Evolutionary conservation across 139 green algal species (phyloP), one percentile per base, ranked within the genome.

Genomic region (Micromonas pusilla): DNA sequence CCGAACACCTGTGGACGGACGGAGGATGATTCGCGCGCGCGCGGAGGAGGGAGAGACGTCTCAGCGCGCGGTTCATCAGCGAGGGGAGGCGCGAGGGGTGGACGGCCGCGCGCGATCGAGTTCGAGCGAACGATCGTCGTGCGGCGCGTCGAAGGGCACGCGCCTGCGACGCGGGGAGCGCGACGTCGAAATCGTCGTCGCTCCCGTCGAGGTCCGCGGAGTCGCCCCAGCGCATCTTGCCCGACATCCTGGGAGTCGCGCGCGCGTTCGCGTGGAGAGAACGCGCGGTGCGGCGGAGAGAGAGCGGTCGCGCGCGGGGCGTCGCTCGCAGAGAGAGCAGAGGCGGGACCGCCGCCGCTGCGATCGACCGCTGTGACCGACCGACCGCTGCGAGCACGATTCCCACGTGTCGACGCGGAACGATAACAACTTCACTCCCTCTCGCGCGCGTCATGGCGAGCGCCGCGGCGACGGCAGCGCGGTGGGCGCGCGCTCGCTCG

Each of bases 1-100:
- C 92, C 93, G 25, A 83, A 89, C 0, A 90, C 75, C 30, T 78
- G 70, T 9, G 20, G 38, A 3, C 4, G 34, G 3, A 38, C 45
- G 36, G 75, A n/a, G 31, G 9, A 52, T 6, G 20, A 23, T 28
- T 70, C 63, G 52, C 52, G 52, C 16, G 16, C 20, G 52, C 52
- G 52, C 16, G 16, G 16, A n/a, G 16, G 16, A 20, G 16, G 16
- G 52, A 62, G 16, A 16, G 52, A 16, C 16, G 52, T 20, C 16
- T 62, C 52, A n/a, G 16, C 16, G 52, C 20, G 16, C 16, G 16
- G 16, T 62, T 62, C 16, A 16, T 62, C 52, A 62, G 52, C 52
- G 52, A 16, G 52, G 20, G 52, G 52, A 62, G 19, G 52, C 52
- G 52, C 20, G 52, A 16, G 52, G 19, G 52, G 16, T 20, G 52